phyloP scores from a whole-genome alignment of 768 basidiomycete species.

The Boletus vermiculosoides region DNA sequence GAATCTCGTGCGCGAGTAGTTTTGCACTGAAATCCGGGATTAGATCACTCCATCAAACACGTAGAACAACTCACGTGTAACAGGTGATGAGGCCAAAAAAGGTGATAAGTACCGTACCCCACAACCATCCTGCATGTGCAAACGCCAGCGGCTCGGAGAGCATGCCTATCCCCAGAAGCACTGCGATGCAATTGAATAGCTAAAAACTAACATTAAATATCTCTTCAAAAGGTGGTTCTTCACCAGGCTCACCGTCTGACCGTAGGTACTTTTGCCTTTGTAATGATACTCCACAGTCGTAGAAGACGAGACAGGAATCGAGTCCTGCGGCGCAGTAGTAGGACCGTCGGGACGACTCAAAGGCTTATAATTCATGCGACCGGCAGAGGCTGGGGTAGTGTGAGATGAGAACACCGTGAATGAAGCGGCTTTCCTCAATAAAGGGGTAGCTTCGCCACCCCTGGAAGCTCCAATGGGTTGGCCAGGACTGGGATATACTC shows the following conservation, averaged over 20 bases:
- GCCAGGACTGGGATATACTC: neutral
- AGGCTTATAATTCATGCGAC: neutral
- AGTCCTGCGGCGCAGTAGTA: conserved; percentile 1
- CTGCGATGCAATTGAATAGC: conserved; percentile 89
- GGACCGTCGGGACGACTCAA: neutral
- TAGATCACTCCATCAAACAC: neutral
- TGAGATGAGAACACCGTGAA: conserved; percentile 25
- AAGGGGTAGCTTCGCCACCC: conserved; percentile 35
- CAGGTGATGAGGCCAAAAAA: conserved; percentile 80
- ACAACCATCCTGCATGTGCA: conserved; percentile 86
- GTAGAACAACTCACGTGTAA: conserved; percentile 66
- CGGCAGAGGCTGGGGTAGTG: neutral
- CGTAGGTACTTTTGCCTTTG: conserved; percentile 65
- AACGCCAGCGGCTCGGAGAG: conserved; percentile 90
- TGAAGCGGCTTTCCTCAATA: conserved; percentile 41
- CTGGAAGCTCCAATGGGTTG: neutral
- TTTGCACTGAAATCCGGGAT: conserved; percentile 62
- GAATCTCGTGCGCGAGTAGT: conserved; percentile 74
- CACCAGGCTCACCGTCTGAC: conserved; percentile 56
- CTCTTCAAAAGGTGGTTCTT: neutral
- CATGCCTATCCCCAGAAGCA: conserved; percentile 86
- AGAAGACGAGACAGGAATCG: conserved; percentile 1
- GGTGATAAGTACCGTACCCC: conserved; percentile 70
- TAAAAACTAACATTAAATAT: conserved; percentile 29
- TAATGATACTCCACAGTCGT: conserved; percentile 25